Evolutionary conservation across 768 basidiomycete species (phyloP).

Genomic region (Leccinum imitatum): DNA sequence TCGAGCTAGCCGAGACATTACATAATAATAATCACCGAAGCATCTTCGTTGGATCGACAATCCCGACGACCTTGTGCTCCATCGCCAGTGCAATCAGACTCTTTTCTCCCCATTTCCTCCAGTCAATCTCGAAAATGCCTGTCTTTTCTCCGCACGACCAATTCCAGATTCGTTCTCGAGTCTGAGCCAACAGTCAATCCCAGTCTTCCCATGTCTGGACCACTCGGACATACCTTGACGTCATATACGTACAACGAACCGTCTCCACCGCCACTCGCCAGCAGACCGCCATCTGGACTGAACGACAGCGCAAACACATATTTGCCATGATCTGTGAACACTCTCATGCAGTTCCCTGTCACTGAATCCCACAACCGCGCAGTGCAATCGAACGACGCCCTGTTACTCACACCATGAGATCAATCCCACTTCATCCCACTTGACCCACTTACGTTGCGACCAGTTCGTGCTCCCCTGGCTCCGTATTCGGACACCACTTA

Average conservation of each 20-base stretch:
- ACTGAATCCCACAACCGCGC: constrained; percentile 81
- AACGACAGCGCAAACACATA: constrained; percentile 75
- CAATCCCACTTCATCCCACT: not conserved
- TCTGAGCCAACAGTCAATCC: constrained; percentile 34
- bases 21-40: constrained; percentile 7
- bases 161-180: constrained; percentile 52
- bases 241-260: constrained; percentile 74
- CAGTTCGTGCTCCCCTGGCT: constrained; percentile 53
- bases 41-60: constrained; percentile 57
- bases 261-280: constrained; percentile 81
- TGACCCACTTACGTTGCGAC: constrained; percentile 62
- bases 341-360: constrained; percentile 70
- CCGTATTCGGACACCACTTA: constrained; percentile 62
- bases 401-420: constrained; percentile 29
- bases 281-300: constrained; percentile 67
- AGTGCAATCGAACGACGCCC: constrained; percentile 79
- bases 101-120: constrained; percentile 54
- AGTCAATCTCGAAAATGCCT: constrained; percentile 75
- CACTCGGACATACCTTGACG: constrained; percentile 54
- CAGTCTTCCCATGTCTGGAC: not conserved
- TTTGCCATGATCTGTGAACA: constrained; percentile 69
- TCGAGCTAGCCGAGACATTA: not conserved
- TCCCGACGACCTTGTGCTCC: constrained; percentile 64
- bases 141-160: constrained; percentile 65
- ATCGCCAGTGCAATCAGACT: constrained; percentile 70